A percentile compares a stretch with the other conserved stretches of the same genome.
Conservation (phyloP, 2,329 filamentous ascomycete genomes). For the Diaporthe humulicola region DNA sequence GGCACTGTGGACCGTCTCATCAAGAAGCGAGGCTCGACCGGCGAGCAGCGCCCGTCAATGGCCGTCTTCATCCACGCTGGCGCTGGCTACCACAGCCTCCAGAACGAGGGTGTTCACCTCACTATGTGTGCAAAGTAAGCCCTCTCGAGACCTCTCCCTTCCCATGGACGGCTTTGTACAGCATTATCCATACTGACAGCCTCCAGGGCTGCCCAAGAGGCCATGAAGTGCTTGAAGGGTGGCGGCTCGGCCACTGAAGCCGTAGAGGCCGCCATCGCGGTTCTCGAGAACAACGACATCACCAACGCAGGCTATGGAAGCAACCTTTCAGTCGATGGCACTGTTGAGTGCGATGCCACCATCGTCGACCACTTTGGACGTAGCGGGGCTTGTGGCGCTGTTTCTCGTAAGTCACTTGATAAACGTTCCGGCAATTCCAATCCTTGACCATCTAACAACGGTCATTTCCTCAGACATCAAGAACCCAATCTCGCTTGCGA, state of each 20-base stretch:
- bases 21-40: slow-evolving; percentile 14
- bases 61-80: slow-evolving; percentile 97
- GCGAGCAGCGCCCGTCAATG: slow-evolving; percentile 22
- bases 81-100: slow-evolving; percentile 90
- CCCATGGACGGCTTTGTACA: not conserved
- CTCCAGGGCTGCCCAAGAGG: slow-evolving; percentile 82
- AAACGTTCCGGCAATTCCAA: not conserved
- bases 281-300: slow-evolving; percentile 93
- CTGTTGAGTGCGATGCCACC: slow-evolving; percentile 94
- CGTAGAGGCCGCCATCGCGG: slow-evolving; percentile 87
- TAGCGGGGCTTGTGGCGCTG: slow-evolving; percentile 93
- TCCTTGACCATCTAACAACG: not conserved
- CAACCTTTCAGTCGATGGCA: slow-evolving; percentile 90
- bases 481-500: slow-evolving; percentile 91
- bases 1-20: slow-evolving; percentile 27
- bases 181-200: slow-evolving; percentile 23
- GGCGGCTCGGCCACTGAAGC: slow-evolving; percentile 89
- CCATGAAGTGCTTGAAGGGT: slow-evolving; percentile 83
- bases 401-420: slow-evolving; percentile 76
- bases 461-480: slow-evolving; percentile 77
- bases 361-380: slow-evolving; percentile 91
- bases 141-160: not conserved
- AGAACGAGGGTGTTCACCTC: slow-evolving; percentile 88
- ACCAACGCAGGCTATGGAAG: slow-evolving; percentile 98
- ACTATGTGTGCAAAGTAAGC: slow-evolving; percentile 89